Conservation (phyloP, 2,329 filamentous ascomycete genomes). For the Aureobasidium sp. region DNA sequence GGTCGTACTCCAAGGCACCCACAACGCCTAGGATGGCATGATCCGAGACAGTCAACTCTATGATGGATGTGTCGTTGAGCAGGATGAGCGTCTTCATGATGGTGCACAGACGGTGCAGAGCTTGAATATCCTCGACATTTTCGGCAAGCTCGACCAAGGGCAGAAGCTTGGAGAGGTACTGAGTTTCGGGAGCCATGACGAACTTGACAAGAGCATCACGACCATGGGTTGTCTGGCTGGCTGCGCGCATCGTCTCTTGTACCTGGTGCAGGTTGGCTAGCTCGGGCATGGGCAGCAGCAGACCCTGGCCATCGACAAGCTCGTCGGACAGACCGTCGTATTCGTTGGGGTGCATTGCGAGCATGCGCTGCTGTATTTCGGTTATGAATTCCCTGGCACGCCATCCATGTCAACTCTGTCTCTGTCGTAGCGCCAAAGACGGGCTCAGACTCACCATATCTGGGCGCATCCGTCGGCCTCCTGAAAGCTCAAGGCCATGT, state of each 20-base stretch:
- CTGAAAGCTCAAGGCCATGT: conserved; percentile 98
- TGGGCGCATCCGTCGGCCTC: conserved; percentile 88
- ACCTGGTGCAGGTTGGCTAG: conserved; percentile 79
- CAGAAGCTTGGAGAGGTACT: conserved; percentile 77
- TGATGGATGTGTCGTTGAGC: conserved; percentile 84
- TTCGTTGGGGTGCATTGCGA: conserved; percentile 57
- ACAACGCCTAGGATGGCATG: conserved; percentile 86
- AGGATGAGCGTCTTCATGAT: conserved; percentile 97
- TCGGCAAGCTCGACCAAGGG: conserved; percentile 84
- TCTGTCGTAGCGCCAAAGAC: background rate
- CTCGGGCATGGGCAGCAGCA: conserved; percentile 71
- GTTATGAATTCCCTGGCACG: conserved; percentile 77
- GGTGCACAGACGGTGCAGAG: conserved; percentile 87
- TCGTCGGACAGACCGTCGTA: conserved; percentile 86
- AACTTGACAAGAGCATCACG: conserved; percentile 84
- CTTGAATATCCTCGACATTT: conserved; percentile 76
- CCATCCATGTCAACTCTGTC: background rate
- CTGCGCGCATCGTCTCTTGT: conserved; percentile 72
- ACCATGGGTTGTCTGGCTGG: conserved; percentile 66
- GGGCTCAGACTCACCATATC: conserved; percentile 64
- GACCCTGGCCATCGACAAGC: conserved; percentile 63
- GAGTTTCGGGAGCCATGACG: conserved; percentile 65
- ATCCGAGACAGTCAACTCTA: conserved; percentile 88
- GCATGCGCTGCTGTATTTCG: conserved; percentile 70
- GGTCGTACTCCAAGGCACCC: conserved; percentile 93